Conservation (phyloP, 768 basidiomycete genomes). For the Lactarius evosmus region DNA sequence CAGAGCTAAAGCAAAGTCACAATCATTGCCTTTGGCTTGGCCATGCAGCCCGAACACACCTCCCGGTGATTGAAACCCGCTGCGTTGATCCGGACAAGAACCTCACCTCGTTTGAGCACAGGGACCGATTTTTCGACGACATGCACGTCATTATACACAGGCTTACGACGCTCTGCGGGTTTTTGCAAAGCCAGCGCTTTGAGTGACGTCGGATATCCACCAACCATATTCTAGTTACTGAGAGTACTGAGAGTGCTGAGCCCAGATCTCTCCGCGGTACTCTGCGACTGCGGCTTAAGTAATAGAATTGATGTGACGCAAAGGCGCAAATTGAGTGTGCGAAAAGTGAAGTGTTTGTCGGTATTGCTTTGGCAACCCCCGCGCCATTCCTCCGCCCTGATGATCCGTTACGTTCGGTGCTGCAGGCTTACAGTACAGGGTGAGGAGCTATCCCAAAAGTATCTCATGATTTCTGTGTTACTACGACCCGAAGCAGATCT, state of each 20-base stretch:
- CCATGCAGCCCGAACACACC: neutral
- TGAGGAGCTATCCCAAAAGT: neutral
- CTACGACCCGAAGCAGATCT: neutral
- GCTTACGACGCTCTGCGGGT: constrained; percentile 26
- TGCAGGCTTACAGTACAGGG: neutral
- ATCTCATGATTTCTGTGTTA: neutral
- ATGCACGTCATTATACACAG: constrained; percentile 54
- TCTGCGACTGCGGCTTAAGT: neutral
- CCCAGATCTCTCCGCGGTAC: neutral
- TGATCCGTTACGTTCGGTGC: constrained; percentile 14
- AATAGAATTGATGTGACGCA: neutral
- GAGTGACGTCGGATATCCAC: neutral
- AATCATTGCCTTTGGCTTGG: neutral
- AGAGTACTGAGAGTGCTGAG: too few relatives aligned
- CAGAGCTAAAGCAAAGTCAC: constrained; percentile 50
- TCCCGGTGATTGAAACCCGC: constrained; percentile 79
- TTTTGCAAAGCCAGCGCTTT: constrained; percentile 8
- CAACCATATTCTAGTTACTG: neutral
- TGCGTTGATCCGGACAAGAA: constrained; percentile 65
- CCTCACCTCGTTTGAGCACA: constrained; percentile 49
- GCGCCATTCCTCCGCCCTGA: neutral
- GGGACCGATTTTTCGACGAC: constrained; percentile 52
- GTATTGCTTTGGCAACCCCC: neutral
- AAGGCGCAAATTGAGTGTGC: neutral
- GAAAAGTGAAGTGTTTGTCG: neutral